Base-by-base conservation (phyloP, 192 early-diverging fungal genomes). In the Haplosporangium gracile region DNA sequence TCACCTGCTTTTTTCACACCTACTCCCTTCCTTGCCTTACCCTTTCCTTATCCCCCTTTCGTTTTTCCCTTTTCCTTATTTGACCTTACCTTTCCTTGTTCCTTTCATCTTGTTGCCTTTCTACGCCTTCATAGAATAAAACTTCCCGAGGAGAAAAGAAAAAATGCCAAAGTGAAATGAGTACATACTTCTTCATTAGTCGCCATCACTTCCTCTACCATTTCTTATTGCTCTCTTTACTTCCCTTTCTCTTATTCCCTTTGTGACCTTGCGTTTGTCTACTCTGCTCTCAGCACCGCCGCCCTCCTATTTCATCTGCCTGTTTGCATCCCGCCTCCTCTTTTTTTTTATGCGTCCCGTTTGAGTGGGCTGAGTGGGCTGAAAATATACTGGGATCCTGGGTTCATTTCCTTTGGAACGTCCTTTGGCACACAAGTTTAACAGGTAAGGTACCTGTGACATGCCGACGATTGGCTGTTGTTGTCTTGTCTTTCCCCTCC, bases 231-330 rank as follows among this genome's bases (percentile, higher is more conserved):
- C 55, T 65, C 60, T 32, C 13, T 32, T 65, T 65, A 29, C 2
- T 65, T 29, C 26, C 4, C 60, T 29, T 10, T 4, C 29, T 29
- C 29, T 34, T 11, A 0, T 2, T 32, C 60, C 3, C 26, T 29
- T 65, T 32, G 29, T 32, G 4, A 51, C 49, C 49, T 51, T 51
- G 49, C 49, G 49, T 65, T 29, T 65, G 2, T 65, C n/a, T 32
- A 29, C 60, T 65, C 24, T 65, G 60, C 60, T 65, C 60, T 32
- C 60, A 15, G 60, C 60, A 65, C 60, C 60, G 60, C 60, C 60
- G 60, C 60, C 9, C 13, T 65, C 57, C 29, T 26, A n/a, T n/a
- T n/a, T 55, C 24, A 0, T 55, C 55, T 57, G 0, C 9, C n/a
- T 65, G 29, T 11, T 8, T 32, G 55, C 26, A 65, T 60, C 60